These are phyloP conservation scores for Macrolepiota fuliginosa DNA, from an alignment of 768 basidiomycete genomes.

Conservation along the genomic window DNA sequence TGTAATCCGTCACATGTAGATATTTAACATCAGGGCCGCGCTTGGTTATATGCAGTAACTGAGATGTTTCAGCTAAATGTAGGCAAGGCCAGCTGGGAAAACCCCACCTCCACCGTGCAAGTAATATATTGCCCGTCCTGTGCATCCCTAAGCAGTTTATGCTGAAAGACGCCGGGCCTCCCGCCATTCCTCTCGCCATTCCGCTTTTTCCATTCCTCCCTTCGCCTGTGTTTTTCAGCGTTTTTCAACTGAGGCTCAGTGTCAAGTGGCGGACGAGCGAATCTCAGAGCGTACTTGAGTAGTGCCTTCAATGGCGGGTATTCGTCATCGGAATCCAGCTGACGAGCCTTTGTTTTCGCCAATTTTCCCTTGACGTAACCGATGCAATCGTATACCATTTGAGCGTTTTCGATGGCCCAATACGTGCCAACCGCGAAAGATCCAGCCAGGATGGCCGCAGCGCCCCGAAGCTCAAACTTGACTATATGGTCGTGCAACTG, in stretches of 20 bases:
- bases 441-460: conserved; percentile 37
- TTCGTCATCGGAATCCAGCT: conserved; percentile 39
- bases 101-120: conserved; percentile 56
- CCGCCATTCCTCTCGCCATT: conserved; percentile 22
- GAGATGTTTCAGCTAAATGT: not conserved
- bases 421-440: conserved; percentile 47
- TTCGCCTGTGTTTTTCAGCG: no score
- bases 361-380: conserved; percentile 56
- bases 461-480: conserved; percentile 61
- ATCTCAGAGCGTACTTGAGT: conserved; percentile 42
- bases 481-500: conserved; percentile 45
- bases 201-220: conserved; percentile 34
- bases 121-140: conserved; percentile 42
- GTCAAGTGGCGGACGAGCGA: not conserved
- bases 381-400: conserved; percentile 34
- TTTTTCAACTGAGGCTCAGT: not conserved
- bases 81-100: not conserved
- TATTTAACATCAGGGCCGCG: conserved; percentile 28
- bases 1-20: conserved; percentile 69
- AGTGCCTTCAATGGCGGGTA: conserved; percentile 42
- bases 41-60: conserved; percentile 47
- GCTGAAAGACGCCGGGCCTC: conserved; percentile 33
- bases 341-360: conserved; percentile 39
- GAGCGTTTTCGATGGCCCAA: conserved; percentile 52
- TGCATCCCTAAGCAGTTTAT: conserved; percentile 46